These are phyloP conservation scores for Aspergillus tanneri DNA, from an alignment of 2,329 filamentous ascomycete genomes.

Conservation along the genomic window DNA sequence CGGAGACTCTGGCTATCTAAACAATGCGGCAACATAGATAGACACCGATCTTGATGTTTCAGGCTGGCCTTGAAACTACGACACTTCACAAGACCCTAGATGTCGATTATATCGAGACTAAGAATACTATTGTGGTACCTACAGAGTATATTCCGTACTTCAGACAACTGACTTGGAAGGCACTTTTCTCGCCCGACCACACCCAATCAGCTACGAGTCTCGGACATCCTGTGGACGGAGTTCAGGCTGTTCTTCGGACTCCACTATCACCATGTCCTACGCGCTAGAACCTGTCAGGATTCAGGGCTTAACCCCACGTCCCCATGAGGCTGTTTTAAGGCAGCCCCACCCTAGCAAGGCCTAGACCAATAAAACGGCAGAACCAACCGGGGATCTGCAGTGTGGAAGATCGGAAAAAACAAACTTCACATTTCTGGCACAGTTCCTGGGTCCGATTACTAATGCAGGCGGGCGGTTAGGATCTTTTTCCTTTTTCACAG, in stretches of 20 bases:
- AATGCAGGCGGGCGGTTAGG: constrained; percentile 7
- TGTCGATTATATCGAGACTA: constrained; percentile 12
- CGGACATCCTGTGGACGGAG: too few relatives aligned
- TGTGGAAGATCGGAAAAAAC: constrained; percentile 19
- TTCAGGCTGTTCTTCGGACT: too few relatives aligned
- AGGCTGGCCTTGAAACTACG: not conserved
- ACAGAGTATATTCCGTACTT: too few relatives aligned
- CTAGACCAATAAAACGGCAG: constrained; percentile 7
- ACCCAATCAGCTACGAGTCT: too few relatives aligned
- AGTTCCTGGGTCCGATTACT: constrained; percentile 19
- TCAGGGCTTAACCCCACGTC: constrained; percentile 25
- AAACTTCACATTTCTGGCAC: constrained; percentile 11
- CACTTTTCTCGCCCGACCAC: not conserved
- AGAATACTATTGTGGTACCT: not conserved
- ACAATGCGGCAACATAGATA: not conserved
- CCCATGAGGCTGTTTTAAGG: constrained; percentile 25
- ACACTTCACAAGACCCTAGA: constrained; percentile 12
- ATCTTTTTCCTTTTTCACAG: too few relatives aligned
- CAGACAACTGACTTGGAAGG: not conserved
- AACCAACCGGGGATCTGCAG: constrained; percentile 18
- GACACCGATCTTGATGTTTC: constrained; percentile 8
- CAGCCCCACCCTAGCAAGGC: constrained; percentile 14
- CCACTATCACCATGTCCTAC: too few relatives aligned
- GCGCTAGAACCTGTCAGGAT: constrained; percentile 19
- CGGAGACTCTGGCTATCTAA: too few relatives aligned